These are phyloP conservation scores for Xenoacremonium recifei DNA, from an alignment of 2,329 filamentous ascomycete species.

Conservation along the genomic window DNA sequence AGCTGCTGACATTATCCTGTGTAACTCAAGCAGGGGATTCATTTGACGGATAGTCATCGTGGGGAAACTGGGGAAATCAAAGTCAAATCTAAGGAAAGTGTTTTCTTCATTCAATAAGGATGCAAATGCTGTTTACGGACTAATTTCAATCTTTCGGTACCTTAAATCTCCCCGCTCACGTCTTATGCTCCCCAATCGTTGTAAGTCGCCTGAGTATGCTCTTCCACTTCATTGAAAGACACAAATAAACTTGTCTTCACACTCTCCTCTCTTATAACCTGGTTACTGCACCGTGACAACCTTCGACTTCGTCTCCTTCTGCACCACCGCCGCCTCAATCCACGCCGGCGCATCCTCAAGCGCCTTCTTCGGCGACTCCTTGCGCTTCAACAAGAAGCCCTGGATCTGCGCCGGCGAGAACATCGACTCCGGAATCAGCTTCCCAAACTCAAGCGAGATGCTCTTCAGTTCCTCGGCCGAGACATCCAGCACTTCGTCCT, in stretches of 20 bases:
- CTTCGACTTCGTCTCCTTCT: slow-evolving; percentile 50
- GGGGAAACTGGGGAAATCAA: too few relatives aligned
- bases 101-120: too few relatives aligned
- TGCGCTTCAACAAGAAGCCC: slow-evolving; percentile 62
- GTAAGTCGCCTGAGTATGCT: neutral
- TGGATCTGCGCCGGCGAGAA: slow-evolving; percentile 64
- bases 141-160: too few relatives aligned
- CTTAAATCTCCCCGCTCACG: too few relatives aligned
- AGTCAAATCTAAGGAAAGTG: too few relatives aligned
- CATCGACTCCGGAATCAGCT: slow-evolving; percentile 48
- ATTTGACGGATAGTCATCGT: too few relatives aligned
- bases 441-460: slow-evolving; percentile 50
- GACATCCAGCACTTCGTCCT: slow-evolving; percentile 31
- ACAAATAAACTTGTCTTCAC: too few relatives aligned
- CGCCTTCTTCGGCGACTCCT: slow-evolving; percentile 56
- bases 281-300: slow-evolving; percentile 46
- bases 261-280: too few relatives aligned
- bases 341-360: slow-evolving; percentile 52
- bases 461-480: slow-evolving; percentile 38
- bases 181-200: neutral
- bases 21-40: too few relatives aligned
- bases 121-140: too few relatives aligned
- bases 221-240: too few relatives aligned
- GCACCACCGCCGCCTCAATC: slow-evolving; percentile 50
- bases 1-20: too few relatives aligned